phyloP scores from a whole-genome alignment of 257 asterid genomes.

The Apocynum venetum region DNA sequence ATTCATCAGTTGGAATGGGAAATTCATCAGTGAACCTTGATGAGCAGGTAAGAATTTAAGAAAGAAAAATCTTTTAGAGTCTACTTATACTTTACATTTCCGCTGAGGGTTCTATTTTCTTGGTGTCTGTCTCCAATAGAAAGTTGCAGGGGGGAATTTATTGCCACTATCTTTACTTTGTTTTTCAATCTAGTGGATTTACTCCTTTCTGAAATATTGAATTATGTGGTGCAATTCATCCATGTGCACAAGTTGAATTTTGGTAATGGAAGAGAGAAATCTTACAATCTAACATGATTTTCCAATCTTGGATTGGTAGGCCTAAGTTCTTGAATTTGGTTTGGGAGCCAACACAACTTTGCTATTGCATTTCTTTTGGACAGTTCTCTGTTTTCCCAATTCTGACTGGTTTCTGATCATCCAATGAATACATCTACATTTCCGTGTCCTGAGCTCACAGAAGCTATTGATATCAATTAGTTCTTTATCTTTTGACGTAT shows the following conservation, averaged over 20 bases:
- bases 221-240: not conserved
- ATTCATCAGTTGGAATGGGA: constrained; percentile 20
- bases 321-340: not conserved
- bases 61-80: constrained; percentile 16
- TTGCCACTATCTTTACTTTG: not conserved
- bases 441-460: not conserved
- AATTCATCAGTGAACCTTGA: constrained; percentile 23
- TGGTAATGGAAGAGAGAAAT: not conserved
- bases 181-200: not conserved
- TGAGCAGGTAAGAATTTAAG: constrained; percentile 28
- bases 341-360: not conserved
- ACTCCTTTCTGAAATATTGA: not conserved
- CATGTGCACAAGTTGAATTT: not conserved
- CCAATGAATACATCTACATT: not conserved
- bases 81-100: not conserved
- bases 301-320: not conserved
- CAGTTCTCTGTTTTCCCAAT: not conserved
- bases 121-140: not conserved
- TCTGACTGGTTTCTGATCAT: not conserved
- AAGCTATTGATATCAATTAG: not conserved
- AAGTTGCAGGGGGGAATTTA: not conserved
- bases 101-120: not conserved
- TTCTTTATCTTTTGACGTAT: not conserved
- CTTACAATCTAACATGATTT: not conserved
- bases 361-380: not conserved